Conservation (phyloP, 352 stramenopile species). For the Phytophthora fragariae region DNA sequence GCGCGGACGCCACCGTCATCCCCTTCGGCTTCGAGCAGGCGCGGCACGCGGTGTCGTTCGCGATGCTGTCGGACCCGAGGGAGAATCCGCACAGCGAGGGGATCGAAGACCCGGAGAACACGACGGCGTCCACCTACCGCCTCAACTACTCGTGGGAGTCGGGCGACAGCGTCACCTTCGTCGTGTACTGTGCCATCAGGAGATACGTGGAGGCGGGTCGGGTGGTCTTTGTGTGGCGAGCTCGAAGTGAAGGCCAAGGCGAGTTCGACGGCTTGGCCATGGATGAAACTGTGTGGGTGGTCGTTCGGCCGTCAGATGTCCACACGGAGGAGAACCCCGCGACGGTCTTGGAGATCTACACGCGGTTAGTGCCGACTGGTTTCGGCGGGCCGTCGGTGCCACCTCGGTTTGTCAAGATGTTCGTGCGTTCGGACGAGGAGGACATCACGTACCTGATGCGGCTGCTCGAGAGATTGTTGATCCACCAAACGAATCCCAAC, state of each 20-base stretch:
- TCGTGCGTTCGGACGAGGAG: constrained; percentile 36
- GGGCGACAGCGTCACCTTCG: constrained; percentile 28
- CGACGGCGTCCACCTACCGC: constrained; percentile 25
- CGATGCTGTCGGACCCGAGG: constrained; percentile 30
- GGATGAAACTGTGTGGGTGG: constrained; percentile 63
- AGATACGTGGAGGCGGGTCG: constrained; percentile 52
- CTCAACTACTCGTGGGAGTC: constrained; percentile 37
- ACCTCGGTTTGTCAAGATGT: constrained; percentile 35
- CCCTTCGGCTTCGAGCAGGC: constrained; percentile 32
- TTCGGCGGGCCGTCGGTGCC: constrained; percentile 28
- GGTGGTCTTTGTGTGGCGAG: constrained; percentile 63
- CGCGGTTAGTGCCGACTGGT: constrained; percentile 30
- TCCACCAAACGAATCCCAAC: constrained; percentile 20
- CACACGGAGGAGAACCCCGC: constrained; percentile 20
- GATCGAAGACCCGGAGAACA: constrained; percentile 30
- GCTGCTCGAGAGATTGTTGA: constrained; percentile 30
- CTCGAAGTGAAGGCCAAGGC: constrained; percentile 47
- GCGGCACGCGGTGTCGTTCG: constrained; percentile 22
- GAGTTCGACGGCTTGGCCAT: constrained; percentile 51
- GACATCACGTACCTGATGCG: constrained; percentile 40
- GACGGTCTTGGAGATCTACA: constrained; percentile 37
- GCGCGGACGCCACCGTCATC: constrained; percentile 29
- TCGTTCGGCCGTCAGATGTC: constrained; percentile 25
- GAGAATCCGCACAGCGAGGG: constrained; percentile 28
- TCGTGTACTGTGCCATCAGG: constrained; percentile 44